phyloP scores from a whole-genome alignment of 2,329 filamentous ascomycete species.

The Sporothrix phasma region DNA sequence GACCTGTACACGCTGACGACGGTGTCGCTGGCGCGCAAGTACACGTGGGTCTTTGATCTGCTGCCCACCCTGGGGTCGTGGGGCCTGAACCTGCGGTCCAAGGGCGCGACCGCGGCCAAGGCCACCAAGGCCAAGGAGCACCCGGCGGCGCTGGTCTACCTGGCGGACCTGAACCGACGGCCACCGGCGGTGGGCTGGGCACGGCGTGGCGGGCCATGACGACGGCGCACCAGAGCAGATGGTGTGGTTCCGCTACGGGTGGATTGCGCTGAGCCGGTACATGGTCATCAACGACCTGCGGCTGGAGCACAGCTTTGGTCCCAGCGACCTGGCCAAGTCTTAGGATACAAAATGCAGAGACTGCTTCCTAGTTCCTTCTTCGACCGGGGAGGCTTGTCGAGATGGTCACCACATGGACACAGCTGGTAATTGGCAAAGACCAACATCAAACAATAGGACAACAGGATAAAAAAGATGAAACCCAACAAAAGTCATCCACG shows the following conservation, averaged over 20 bases:
- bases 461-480: background rate
- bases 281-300: conserved; percentile 90
- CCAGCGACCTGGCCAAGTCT: conserved; percentile 5
- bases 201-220: conserved; percentile 80
- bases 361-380: no score
- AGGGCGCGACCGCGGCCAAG: conserved; percentile 16
- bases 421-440: background rate
- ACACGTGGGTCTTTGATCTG: conserved; percentile 64
- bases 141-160: conserved; percentile 55
- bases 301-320: conserved; percentile 33
- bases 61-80: conserved; percentile 57
- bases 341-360: background rate
- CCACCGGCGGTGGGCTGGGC: conserved; percentile 32
- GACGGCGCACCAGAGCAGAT: conserved; percentile 88
- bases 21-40: conserved; percentile 69
- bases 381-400: no score
- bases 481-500: background rate
- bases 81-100: conserved; percentile 30
- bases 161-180: conserved; percentile 46
- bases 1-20: conserved; percentile 76
- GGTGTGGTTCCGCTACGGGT: conserved; percentile 96
- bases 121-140: conserved; percentile 30
- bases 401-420: no score
- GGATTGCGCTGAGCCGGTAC: conserved; percentile 84
- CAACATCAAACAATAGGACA: background rate